phyloP scores from a whole-genome alignment of 305 asterid genomes.

The Fraxinus dipetala region DNA sequence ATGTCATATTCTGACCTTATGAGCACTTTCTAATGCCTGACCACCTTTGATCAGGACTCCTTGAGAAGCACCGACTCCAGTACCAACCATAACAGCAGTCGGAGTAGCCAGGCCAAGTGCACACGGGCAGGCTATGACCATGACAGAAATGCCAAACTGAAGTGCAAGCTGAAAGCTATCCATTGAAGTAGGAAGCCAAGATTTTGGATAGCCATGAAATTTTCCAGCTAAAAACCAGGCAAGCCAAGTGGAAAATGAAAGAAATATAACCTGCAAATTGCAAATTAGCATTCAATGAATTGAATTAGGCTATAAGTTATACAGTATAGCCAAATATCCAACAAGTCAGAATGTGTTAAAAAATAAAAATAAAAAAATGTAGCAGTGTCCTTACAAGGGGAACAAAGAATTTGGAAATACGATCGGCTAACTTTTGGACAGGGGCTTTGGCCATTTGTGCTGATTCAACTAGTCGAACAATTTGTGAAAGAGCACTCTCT shows the following conservation, averaged over 20 bases:
- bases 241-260: conserved; percentile 47
- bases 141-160: conserved; percentile 54
- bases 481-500: conserved; percentile 53
- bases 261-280: conserved; percentile 39
- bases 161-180: conserved; percentile 54
- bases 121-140: conserved; percentile 70
- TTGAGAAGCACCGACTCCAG: conserved; percentile 62
- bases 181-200: conserved; percentile 48
- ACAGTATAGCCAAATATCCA: neutral
- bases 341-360: neutral
- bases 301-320: neutral
- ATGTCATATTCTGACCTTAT: conserved; percentile 35
- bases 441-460: conserved; percentile 65
- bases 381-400: conserved; percentile 43
- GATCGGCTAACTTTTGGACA: conserved; percentile 60
- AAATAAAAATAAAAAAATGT: neutral
- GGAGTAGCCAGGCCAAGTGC: conserved; percentile 71
- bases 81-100: conserved; percentile 61
- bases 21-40: conserved; percentile 52
- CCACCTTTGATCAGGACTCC: conserved; percentile 64
- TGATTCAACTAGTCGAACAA: conserved; percentile 54
- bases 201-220: conserved; percentile 36
- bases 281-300: neutral
- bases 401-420: conserved; percentile 53
- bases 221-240: conserved; percentile 51